Conservation (phyloP, 768 basidiomycete species). For the Suillus hirtellus region DNA sequence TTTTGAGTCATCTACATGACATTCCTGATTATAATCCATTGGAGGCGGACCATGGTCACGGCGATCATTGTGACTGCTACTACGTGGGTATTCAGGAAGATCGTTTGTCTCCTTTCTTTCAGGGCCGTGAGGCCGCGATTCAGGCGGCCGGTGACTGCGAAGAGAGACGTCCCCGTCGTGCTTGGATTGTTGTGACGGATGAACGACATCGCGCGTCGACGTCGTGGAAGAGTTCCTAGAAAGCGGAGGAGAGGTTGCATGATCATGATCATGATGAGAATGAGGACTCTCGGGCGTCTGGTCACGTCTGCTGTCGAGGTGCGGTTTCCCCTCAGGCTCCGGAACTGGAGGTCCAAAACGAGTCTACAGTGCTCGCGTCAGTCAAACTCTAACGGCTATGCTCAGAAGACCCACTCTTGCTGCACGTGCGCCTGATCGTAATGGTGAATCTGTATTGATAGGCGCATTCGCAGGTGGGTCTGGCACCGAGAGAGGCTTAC, state of each 20-base stretch:
- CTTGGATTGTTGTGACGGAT: constrained; percentile 5
- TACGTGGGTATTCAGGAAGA: not conserved
- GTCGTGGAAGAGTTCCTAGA: constrained; percentile 32
- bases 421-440: not conserved
- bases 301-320: not conserved
- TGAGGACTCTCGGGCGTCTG: constrained; percentile 20
- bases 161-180: not conserved
- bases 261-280: constrained; percentile 19
- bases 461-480: not conserved
- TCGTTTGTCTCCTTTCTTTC: not conserved
- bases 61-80: constrained; percentile 1
- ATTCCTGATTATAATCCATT: not conserved
- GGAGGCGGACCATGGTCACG: not conserved
- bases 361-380: constrained; percentile 21
- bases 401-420: not conserved
- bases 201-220: constrained; percentile 19
- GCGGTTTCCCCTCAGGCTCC: not conserved
- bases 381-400: not conserved
- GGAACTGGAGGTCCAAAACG: constrained; percentile 33
- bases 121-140: not conserved
- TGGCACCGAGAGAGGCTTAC: not conserved
- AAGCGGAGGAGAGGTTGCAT: constrained; percentile 28
- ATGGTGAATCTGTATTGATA: not conserved
- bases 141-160: constrained; percentile 4
- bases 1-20: not conserved